phyloP scores from a whole-genome alignment of 176 grass and related monocot species.

The Neostapfia colusana region DNA sequence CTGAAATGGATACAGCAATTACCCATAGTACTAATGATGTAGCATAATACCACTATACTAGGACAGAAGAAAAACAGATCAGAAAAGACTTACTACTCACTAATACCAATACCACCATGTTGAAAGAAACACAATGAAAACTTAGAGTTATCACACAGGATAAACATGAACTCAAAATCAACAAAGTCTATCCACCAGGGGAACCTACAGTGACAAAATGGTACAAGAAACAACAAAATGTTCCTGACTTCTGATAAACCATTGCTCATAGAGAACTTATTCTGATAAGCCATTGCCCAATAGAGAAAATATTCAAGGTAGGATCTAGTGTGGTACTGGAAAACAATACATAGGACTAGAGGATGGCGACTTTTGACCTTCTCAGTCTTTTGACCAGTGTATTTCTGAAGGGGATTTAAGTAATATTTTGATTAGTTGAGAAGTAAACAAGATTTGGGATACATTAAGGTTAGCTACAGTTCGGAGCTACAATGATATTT shows the following conservation, averaged over 20 bases:
- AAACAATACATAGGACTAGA: neutral
- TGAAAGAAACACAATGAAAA: too few relatives aligned
- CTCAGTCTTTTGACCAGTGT: neutral
- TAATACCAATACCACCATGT: too few relatives aligned
- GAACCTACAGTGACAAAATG: neutral
- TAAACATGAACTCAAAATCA: neutral
- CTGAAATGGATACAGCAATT: neutral
- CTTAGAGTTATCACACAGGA: too few relatives aligned
- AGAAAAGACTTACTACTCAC: too few relatives aligned
- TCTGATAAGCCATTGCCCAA: too few relatives aligned
- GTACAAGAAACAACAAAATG: neutral
- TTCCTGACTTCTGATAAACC: conserved; percentile 4
- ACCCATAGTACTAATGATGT: neutral
- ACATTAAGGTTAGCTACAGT: neutral
- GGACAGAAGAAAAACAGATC: neutral
- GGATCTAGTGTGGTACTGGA: neutral
- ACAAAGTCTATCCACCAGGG: neutral
- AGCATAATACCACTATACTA: neutral
- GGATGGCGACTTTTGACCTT: neutral
- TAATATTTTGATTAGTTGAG: neutral
- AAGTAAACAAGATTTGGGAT: neutral
- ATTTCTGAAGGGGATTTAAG: neutral
- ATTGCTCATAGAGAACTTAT: too few relatives aligned
- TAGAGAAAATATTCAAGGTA: neutral
- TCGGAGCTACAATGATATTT: neutral